Evolutionary conservation across 768 basidiomycete species (phyloP), one percentile per base, ranked within the genome.

Genomic region (Amanita rimosa): DNA sequence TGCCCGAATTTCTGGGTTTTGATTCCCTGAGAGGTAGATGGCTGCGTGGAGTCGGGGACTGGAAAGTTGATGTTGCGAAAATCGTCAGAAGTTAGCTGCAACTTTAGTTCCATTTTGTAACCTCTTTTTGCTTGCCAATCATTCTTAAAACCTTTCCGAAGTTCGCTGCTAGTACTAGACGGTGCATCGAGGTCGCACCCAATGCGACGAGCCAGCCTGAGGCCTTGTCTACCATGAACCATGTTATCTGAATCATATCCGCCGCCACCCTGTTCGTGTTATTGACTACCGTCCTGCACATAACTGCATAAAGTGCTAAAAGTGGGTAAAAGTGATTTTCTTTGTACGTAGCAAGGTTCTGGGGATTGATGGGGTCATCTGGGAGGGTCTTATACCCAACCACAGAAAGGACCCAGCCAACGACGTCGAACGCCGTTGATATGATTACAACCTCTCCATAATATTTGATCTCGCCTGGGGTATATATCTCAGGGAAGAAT

Each of bases 321-420:
- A 48, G 36, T 27, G 47, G 47, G n/a, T 38, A 48, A 38, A 35
- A 48, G 47, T 48, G 38, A 35, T 48, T 48, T 19, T 19, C 16
- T 19, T 29, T 48, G 21, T 19, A 39, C 13, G 13, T 36, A 6
- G 8, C 35, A 13, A 36, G 35, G 16, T 36, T 36, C 35, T 36
- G 8, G 8, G 47, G 22, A 11, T 8, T 6, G 8, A 9, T 38
- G 34, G 47, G 47, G 16, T 29, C 22, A 3, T 29, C 21, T 13
- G 5, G 3, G 27, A 27, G 35, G 35, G n/a, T 2, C 35, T 13
- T 13, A 13, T 36, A 36, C 34, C 47, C 47, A 10, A 29, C 36
- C 34, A 48, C 47, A 21, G 47, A 38, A 37, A 48, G 35, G 16
- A 48, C 35, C 47, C 47, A 48, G 13, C 47, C 47, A 11, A 39